Evolutionary conservation across 148 eudicot genomes (phyloP).

Genomic region (Fagopyrum esculentum): DNA sequence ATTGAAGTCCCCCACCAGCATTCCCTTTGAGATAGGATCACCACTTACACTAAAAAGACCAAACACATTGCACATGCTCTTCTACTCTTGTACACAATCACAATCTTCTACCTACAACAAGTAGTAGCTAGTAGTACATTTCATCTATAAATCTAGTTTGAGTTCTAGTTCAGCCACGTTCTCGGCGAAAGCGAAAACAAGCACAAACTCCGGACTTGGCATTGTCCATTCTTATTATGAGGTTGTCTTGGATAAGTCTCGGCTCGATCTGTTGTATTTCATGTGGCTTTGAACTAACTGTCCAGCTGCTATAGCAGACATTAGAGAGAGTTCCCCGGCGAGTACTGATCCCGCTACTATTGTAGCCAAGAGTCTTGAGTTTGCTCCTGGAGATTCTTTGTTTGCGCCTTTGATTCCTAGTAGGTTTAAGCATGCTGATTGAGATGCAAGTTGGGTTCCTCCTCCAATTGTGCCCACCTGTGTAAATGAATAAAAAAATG

Average conservation of each 20-base stretch:
- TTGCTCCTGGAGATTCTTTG: conserved; percentile 25
- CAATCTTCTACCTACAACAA: background rate
- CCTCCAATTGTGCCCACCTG: conserved; percentile 41
- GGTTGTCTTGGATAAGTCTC: conserved; percentile 20
- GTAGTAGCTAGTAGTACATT: background rate
- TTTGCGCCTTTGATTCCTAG: conserved; percentile 32
- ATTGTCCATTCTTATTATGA: background rate
- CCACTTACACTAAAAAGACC: background rate
- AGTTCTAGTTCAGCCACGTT: background rate
- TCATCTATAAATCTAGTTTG: background rate
- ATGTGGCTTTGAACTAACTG: conserved; percentile 35
- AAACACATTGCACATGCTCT: background rate
- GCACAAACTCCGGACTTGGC: background rate
- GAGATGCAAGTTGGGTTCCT: conserved; percentile 35
- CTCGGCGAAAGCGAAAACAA: background rate
- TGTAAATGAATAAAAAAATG: background rate
- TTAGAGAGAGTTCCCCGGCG: conserved; percentile 35
- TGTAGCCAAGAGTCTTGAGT: conserved; percentile 30
- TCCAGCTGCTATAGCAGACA: conserved; percentile 36
- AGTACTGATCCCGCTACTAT: conserved; percentile 35
- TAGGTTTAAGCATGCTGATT: conserved; percentile 34
- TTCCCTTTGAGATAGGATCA: background rate
- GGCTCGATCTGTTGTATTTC: conserved; percentile 41
- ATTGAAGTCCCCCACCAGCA: background rate
- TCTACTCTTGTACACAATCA: background rate